A percentile compares a stretch with the other conserved stretches of the same genome.
Conservation (phyloP, 805 yeast genomes). For the Debaryomyces prosopidis region DNA sequence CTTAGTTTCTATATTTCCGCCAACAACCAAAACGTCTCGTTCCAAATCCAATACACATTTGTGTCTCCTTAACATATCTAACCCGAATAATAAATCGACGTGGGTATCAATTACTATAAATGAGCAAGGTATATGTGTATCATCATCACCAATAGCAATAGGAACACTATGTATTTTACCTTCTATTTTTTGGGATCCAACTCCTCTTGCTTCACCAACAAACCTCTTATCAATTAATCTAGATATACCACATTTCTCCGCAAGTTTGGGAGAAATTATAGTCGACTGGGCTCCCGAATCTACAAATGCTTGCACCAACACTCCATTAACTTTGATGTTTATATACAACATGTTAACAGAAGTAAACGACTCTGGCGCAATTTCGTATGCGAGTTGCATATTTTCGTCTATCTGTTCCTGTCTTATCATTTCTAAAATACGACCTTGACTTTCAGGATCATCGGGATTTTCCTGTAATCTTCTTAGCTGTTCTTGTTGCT, state of each 20-base stretch:
- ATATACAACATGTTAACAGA: conserved; percentile 83
- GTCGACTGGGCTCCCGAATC: conserved; percentile 96
- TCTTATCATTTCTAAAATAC: conserved; percentile 65
- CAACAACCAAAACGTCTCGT: conserved; percentile 60
- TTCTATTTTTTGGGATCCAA: conserved; percentile 73
- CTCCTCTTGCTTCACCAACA: conserved; percentile 85
- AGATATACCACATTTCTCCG: conserved; percentile 67
- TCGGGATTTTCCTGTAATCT: conserved; percentile 65
- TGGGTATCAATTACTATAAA: conserved; percentile 57
- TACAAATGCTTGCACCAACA: conserved; percentile 85
- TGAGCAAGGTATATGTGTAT: conserved; percentile 40
- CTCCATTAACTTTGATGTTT: conserved; percentile 73
- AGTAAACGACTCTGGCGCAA: conserved; percentile 88
- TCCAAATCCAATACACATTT: conserved; percentile 79
- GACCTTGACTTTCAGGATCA: conserved; percentile 64
- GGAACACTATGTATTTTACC: conserved; percentile 92
- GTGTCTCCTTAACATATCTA: conserved; percentile 88
- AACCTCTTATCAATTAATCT: conserved; percentile 78
- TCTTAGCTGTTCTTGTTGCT: conserved; percentile 45
- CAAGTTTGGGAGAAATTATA: conserved; percentile 74
- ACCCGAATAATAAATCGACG: conserved; percentile 78
- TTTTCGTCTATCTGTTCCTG: conserved; percentile 79
- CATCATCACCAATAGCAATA: conserved; percentile 63
- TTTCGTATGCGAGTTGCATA: conserved; percentile 75
- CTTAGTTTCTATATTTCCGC: conserved; percentile 68